A percentile compares a stretch with the other conserved stretches of the same genome.
Evolutionary conservation across 805 yeast species (phyloP).

Genomic region (Sugiyamaella valdiviana): DNA sequence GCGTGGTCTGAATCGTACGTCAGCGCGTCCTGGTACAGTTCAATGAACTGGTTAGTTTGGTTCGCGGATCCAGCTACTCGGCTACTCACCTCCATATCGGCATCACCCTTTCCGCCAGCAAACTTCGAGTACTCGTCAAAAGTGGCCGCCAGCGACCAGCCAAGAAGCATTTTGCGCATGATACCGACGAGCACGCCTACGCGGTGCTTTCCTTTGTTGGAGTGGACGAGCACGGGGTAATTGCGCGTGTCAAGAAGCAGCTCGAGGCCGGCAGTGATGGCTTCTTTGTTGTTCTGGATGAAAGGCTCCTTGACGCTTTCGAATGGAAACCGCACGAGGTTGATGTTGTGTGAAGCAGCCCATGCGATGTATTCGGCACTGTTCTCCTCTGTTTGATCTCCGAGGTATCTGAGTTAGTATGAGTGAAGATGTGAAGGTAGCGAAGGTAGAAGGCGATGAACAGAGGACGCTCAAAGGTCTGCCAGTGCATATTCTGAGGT

Average conservation of each 20-base stretch:
- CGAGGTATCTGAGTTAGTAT: conserved; percentile 35
- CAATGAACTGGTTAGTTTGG: conserved; percentile 47
- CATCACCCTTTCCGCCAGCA: conserved; percentile 90
- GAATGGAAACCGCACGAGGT: conserved; percentile 56
- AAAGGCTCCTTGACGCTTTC: conserved; percentile 72
- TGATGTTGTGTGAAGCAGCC: conserved; percentile 49
- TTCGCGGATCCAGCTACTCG: not conserved
- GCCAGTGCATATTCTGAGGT: too few relatives aligned
- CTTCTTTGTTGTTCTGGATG: conserved; percentile 49
- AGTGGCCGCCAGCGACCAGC: conserved; percentile 89
- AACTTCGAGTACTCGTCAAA: conserved; percentile 91
- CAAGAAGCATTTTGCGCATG: conserved; percentile 77
- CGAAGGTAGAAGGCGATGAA: too few relatives aligned
- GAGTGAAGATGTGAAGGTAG: not conserved
- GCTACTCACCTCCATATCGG: conserved; percentile 57
- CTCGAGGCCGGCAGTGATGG: conserved; percentile 40
- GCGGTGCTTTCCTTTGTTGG: conserved; percentile 96
- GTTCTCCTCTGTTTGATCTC: conserved; percentile 48
- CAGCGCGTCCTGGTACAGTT: conserved; percentile 64
- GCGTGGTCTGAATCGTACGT: conserved; percentile 41
- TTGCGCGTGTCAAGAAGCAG: conserved; percentile 43
- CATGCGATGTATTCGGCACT: conserved; percentile 63
- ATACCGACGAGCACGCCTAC: conserved; percentile 92
- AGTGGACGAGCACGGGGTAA: conserved; percentile 84
- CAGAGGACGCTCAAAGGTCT: too few relatives aligned